Evolutionary conservation across 2,329 filamentous ascomycete species (phyloP), one percentile per base, ranked within the genome.

Genomic region (Coniochaeta sp.): DNA sequence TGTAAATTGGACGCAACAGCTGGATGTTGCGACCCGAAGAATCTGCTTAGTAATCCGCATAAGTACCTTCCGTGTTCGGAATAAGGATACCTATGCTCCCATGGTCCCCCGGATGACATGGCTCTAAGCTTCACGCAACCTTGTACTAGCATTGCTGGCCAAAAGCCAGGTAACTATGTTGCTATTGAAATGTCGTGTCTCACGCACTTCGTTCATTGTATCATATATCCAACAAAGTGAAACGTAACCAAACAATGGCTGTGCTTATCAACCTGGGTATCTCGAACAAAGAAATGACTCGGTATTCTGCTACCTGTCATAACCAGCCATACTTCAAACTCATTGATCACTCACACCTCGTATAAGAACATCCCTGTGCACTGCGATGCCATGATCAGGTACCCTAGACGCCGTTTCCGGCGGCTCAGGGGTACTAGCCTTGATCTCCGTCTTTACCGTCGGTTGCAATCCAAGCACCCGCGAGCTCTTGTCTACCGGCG

Each of bases 281-380:
- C 47, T 17, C 26, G 16, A 26, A 47, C 22, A n/a, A 19, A 17
- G 38, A 43, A 43, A 5, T 24, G 24, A 52, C 24, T 28, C 22
- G 24, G 16, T 28, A 12, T 6, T 28, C 28, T 31, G 28, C 28
- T 9, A 31, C 9, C 1, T 52, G n/a, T 12, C 9, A 28, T 52
- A 28, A 31, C 14, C 26, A 1, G 12, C 43, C 22, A 8, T 2
- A 24, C 14, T 52, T 17, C 14, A 3, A 22, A 47, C 26, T 52
- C 14, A 52, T n/a, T 31, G 24, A n/a, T 52, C 47, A 52, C 47
- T 52, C 24, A 52, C 14, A 3, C 24, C 47, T 31, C 47, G 22
- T 66, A 60, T 59, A 31, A 56, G 17, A 16, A 56, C 54, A 38
- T 56, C 54, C n/a, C 54, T 36, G 9, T 56, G 54, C 31, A 56